Evolutionary conservation across 768 basidiomycete genomes (phyloP).

Genomic region (Clathrus columnatus): DNA sequence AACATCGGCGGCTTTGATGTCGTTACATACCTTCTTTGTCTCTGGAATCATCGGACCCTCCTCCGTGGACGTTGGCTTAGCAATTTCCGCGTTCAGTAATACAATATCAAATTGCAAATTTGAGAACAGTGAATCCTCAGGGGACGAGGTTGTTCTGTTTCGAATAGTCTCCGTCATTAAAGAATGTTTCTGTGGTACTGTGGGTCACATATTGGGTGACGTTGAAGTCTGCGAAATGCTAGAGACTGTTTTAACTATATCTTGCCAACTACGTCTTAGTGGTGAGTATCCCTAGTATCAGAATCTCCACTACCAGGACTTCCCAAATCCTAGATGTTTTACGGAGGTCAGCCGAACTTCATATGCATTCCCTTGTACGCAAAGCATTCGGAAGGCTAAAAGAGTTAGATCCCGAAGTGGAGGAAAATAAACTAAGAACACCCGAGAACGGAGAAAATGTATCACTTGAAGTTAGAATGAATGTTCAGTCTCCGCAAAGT

Average conservation of each 20-base stretch:
- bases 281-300: conserved; percentile 45
- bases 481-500: conserved; percentile 30
- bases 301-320: conserved; percentile 2
- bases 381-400: conserved; percentile 73
- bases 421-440: conserved; percentile 52
- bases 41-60: conserved; percentile 59
- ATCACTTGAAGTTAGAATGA: conserved; percentile 55
- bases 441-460: conserved; percentile 29
- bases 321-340: conserved; percentile 55
- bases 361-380: conserved; percentile 82
- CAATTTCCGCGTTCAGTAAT: conserved; percentile 75
- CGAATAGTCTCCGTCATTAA: conserved; percentile 88
- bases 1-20: conserved; percentile 85
- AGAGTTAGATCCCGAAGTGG: conserved; percentile 49
- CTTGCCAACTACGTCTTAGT: conserved; percentile 93
- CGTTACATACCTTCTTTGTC: conserved; percentile 82
- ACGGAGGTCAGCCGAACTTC: conserved; percentile 77
- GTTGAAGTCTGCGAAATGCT: conserved; percentile 97
- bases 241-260: conserved; percentile 93
- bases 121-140: conserved; percentile 94
- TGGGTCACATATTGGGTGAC: conserved; percentile 73
- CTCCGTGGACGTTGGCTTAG: conserved; percentile 49
- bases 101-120: conserved; percentile 96
- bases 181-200: conserved; percentile 63
- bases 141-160: conserved; percentile 91